phyloP scores from a whole-genome alignment of 2,329 filamentous ascomycete species.

The Xylaria sp. region DNA sequence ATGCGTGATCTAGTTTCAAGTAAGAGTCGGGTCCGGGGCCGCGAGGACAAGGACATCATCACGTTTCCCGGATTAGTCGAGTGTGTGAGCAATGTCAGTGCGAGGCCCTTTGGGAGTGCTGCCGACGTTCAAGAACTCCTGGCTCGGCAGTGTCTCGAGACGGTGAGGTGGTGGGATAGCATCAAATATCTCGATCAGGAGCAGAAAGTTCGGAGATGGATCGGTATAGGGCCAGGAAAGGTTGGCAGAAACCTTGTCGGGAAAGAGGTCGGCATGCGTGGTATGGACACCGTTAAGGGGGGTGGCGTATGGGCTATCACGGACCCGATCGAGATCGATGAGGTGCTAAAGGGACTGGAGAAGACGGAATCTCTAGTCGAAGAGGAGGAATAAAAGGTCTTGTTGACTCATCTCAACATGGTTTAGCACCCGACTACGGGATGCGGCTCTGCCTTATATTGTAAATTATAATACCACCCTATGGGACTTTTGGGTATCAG shows the following conservation, averaged over 20 bases:
- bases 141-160: conserved; percentile 86
- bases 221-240: conserved; percentile 93
- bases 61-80: conserved; percentile 79
- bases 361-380: conserved; percentile 67
- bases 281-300: conserved; percentile 80
- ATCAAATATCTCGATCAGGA: conserved; percentile 90
- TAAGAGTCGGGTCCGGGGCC: conserved; percentile 64
- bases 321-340: conserved; percentile 79
- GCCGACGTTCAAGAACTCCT: conserved; percentile 82
- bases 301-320: conserved; percentile 94
- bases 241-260: conserved; percentile 93
- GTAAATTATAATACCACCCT: conserved; percentile 21
- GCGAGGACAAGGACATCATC: conserved; percentile 71
- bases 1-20: conserved; percentile 75
- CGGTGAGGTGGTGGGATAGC: conserved; percentile 93
- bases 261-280: conserved; percentile 91
- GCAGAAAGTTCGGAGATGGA: conserved; percentile 82
- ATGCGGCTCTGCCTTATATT: conserved; percentile 10
- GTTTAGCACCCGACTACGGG: not conserved
- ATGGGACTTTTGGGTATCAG: conserved; percentile 18
- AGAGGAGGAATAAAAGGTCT: conserved; percentile 54
- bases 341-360: conserved; percentile 71
- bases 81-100: conserved; percentile 88
- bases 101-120: conserved; percentile 77
- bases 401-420: conserved; percentile 2